Evolutionary conservation across 2,329 filamentous ascomycete species (phyloP), one percentile per base, ranked within the genome.

Genomic region (Cylindrodendrum hubeiense): DNA sequence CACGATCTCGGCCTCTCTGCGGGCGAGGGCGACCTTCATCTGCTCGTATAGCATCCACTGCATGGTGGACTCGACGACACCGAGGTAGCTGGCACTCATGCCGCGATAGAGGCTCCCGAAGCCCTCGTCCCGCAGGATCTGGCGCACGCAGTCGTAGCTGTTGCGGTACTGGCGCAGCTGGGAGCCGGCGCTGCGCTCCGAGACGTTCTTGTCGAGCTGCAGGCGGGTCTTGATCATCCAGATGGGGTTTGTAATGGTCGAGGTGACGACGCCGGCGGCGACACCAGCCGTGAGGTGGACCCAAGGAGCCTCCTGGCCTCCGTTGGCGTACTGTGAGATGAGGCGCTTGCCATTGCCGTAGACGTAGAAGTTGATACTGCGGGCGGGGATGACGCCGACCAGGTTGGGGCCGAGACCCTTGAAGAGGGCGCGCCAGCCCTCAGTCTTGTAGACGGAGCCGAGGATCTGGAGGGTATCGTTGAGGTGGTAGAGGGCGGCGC

Each of bases 21-120:
- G 81, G 49, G 87, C 88, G 34, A 98, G 82, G n/a, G 85, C 84
- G 24, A 87, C 84, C 86, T 98, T 98, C 85, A 97, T 90, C 79
- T 95, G 92, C 82, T 98, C 95, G 80, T 98, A 98, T 73, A 98
- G 82, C 75, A 97, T 91, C 94, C 94, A 97, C 79, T 98, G 95
- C 74, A 97, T 80, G 5, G 95, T 96, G 70, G 91, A 95, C 83
- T 98, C 95, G 3, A 92, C 91, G 21, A 97, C 94, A 24, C 95
- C 95, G 0, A 98, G 84, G 77, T 98, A 98, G 75, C 93, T 96
- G 34, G 95, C 95, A 71, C 91, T 96, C 81, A 98, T 87, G 54
- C 95, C 95, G 76, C 94, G 93, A 82, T 98, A 98, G 64, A 98
- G 83, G 2, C 94, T 94, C 37, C 87, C 84, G 49, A 97, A 81